Evolutionary conservation across 352 stramenopile genomes (phyloP).

Genomic region (Aphanomyces stellatus): DNA sequence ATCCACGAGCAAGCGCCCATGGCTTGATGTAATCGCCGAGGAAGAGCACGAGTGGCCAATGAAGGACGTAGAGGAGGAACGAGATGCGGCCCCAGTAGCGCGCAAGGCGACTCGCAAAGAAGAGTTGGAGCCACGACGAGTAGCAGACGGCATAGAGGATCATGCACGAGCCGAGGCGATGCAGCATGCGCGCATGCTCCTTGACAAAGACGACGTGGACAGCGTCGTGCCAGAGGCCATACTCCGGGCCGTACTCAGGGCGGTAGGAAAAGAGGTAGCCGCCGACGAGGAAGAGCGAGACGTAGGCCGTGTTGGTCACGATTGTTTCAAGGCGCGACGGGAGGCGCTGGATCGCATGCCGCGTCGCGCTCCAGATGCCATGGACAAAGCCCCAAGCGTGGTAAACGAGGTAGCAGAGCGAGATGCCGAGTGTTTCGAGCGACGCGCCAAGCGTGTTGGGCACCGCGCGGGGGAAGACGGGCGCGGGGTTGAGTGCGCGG

Average conservation of each 20-base stretch:
- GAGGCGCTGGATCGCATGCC: background rate
- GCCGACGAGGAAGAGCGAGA: background rate
- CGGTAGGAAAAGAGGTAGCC: background rate
- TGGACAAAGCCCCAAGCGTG: background rate
- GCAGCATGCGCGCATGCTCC: background rate
- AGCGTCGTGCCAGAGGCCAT: background rate
- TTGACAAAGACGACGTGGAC: slow-evolving; percentile 1
- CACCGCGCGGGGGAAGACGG: background rate
- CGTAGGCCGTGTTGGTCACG: background rate
- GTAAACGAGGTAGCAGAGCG: background rate
- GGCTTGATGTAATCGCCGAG: background rate
- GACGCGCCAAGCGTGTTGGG: background rate
- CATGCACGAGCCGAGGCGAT: background rate
- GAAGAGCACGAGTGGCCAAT: background rate
- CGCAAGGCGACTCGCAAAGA: background rate
- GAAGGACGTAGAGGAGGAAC: background rate
- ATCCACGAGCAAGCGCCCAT: background rate
- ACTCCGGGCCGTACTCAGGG: background rate
- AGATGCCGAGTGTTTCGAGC: background rate
- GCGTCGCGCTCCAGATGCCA: background rate
- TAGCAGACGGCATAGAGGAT: slow-evolving; percentile 1
- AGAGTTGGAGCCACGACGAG: background rate
- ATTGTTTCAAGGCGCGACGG: background rate
- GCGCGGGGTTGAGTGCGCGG: background rate
- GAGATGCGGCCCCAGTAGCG: slow-evolving; percentile 4